Base-by-base conservation (phyloP, 805 yeast species). In the Wickerhamiella spandovensis region DNA sequence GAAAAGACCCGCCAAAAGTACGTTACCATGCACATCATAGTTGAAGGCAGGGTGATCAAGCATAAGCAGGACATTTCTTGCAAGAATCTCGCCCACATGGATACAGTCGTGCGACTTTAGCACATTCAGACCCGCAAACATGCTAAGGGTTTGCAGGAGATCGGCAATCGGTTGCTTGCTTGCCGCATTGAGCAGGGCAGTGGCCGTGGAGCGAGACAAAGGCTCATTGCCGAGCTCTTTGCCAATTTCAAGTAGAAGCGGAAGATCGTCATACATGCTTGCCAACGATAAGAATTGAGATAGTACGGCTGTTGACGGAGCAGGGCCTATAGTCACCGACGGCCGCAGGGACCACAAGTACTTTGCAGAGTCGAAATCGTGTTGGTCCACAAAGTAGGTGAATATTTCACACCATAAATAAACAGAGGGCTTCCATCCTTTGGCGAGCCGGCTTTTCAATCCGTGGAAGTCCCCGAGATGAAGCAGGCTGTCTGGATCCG, bases 81-180 rank as follows among this genome's bases (percentile, higher is more conserved):
- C 55, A 30, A 56, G 53, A 38, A 44, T 30, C 22, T 54, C 59
- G 37, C 54, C 48, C 5, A 48, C 48, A n/a, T 15, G 25, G 32
- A 49, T 46, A 21, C 44, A 46, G 43, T 55, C 58, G 20, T 43
- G 44, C 2, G 47, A 8, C 5, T 13, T 25, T 4, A 48, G 25
- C 12, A 9, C 5, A 10, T 10, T 10, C 4, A 35, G 39, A 20
- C 20, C 6, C 9, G 12, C 3, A 24, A 28, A 10, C 3, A 15
- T 17, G 5, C 10, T 9, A 2, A 44, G 24, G n/a, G 46, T 20
- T n/a, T n/a, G 17, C 18, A 44, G 3, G 2, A 44, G 6, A 15
- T 17, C 24, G 7, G 15, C 12, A n/a, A 28, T 12, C 15, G 46
- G 23, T 10, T 32, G 28, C 4, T 37, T 22, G 13, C 35, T 5